Evolutionary conservation across 805 yeast species (phyloP).

Genomic region (Candida germanica): DNA sequence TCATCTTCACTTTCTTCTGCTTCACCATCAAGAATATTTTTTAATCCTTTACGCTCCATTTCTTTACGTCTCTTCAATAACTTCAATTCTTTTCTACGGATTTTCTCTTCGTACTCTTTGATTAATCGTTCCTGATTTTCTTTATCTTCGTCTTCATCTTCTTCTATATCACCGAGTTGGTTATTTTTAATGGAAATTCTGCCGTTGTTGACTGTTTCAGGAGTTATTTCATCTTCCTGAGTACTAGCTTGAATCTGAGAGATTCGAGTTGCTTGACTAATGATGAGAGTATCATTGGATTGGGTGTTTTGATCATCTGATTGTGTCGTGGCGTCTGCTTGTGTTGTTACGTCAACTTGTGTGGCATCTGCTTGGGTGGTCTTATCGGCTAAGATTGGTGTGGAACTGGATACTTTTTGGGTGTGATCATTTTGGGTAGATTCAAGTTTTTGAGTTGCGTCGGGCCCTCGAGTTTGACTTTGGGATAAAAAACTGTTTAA

Average conservation of each 20-base stretch:
- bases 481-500: neutral
- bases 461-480: too few species aligned
- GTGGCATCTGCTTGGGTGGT: neutral
- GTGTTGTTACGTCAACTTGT: conserved; percentile 1
- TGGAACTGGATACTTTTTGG: too few species aligned
- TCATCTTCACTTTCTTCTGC: conserved; percentile 91
- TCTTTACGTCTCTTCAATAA: conserved; percentile 41
- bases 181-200: conserved; percentile 19
- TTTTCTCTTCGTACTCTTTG: conserved; percentile 38
- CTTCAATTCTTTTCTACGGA: conserved; percentile 32
- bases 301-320: conserved; percentile 4
- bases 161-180: conserved; percentile 12
- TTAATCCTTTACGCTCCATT: conserved; percentile 56
- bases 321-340: conserved; percentile 5
- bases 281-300: conserved; percentile 1
- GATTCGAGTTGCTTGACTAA: neutral
- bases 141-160: conserved; percentile 20
- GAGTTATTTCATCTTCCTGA: conserved; percentile 25
- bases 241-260: conserved; percentile 8
- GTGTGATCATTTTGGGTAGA: neutral
- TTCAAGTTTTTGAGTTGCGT: too few species aligned
- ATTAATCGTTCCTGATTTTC: conserved; percentile 27
- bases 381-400: neutral
- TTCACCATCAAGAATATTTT: conserved; percentile 68
- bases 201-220: conserved; percentile 22